Percentiles rank a stretch among this genome's conserved stretches.
Evolutionary conservation across 345 rosid genomes (phyloP).

Genomic region (Barbarea vulgaris): DNA sequence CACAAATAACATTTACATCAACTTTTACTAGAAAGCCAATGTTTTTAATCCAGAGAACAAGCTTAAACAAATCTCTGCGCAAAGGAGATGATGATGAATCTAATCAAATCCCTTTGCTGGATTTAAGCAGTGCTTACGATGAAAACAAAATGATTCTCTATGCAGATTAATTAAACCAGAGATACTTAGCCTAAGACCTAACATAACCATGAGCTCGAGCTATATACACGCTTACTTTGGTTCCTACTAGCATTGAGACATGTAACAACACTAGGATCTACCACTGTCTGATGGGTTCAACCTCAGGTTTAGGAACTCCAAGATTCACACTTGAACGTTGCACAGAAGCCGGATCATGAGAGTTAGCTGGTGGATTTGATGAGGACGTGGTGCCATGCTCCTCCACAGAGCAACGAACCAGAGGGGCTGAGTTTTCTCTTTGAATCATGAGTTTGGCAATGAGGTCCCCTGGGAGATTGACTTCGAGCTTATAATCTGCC

Average conservation of each 20-base stretch:
- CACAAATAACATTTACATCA: background rate
- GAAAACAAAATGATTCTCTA: background rate
- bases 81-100: background rate
- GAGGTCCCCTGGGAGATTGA: constrained; percentile 30
- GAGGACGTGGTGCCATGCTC: background rate
- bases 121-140: background rate
- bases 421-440: constrained; percentile 21
- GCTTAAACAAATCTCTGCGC: background rate
- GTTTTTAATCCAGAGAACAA: constrained; percentile 2
- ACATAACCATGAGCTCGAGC: background rate
- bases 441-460: constrained; percentile 22
- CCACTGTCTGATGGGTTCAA: background rate
- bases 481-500: constrained; percentile 19
- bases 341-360: background rate
- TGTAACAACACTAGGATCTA: background rate
- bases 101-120: background rate
- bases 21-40: background rate
- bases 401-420: background rate
- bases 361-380: background rate
- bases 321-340: background rate
- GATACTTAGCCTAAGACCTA: constrained; percentile 2
- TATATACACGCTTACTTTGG: background rate
- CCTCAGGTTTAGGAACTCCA: constrained; percentile 4
- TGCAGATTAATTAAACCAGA: background rate
- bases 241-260: background rate